Conservation (phyloP, 1,139 yeast genomes). For the Hyphopichia buzzinii region DNA sequence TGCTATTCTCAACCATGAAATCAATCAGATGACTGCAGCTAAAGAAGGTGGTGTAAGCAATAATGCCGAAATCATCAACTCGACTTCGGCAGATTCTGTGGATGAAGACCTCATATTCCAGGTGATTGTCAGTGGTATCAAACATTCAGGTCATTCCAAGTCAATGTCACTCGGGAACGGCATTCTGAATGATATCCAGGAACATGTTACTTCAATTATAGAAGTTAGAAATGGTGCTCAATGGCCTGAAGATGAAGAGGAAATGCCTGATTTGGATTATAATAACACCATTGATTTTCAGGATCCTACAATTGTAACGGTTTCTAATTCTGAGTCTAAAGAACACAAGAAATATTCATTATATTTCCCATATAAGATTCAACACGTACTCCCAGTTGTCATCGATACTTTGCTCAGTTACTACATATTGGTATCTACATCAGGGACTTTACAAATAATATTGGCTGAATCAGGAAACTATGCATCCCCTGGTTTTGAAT, state of each 20-base stretch:
- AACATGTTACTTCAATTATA: constrained; percentile 12
- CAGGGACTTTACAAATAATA: constrained; percentile 68
- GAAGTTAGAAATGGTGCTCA: constrained; percentile 46
- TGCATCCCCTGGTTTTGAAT: constrained; percentile 51
- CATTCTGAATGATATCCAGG: not conserved
- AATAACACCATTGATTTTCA: constrained; percentile 39
- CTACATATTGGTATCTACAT: constrained; percentile 68
- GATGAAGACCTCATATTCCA: constrained; percentile 43
- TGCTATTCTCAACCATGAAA: constrained; percentile 30
- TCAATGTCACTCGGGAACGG: not conserved
- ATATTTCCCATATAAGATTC: constrained; percentile 43
- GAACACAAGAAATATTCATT: constrained; percentile 23
- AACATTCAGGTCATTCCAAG: constrained; percentile 13
- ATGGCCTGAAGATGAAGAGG: constrained; percentile 37
- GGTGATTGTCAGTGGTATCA: constrained; percentile 30
- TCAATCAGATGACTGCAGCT: constrained; percentile 23
- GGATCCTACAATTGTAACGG: constrained; percentile 43
- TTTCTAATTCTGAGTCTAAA: constrained; percentile 21
- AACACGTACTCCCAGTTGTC: constrained; percentile 38
- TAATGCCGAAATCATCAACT: constrained; percentile 22
- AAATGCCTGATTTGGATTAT: constrained; percentile 20
- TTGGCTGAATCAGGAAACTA: constrained; percentile 58
- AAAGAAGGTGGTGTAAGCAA: constrained; percentile 14
- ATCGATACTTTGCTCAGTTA: constrained; percentile 26
- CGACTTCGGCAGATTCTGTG: constrained; percentile 25